Percentiles rank a stretch among this genome's conserved stretches.
Evolutionary conservation across 2,329 filamentous ascomycete genomes (phyloP).

Genomic region (Nigrospora osmanthi): DNA sequence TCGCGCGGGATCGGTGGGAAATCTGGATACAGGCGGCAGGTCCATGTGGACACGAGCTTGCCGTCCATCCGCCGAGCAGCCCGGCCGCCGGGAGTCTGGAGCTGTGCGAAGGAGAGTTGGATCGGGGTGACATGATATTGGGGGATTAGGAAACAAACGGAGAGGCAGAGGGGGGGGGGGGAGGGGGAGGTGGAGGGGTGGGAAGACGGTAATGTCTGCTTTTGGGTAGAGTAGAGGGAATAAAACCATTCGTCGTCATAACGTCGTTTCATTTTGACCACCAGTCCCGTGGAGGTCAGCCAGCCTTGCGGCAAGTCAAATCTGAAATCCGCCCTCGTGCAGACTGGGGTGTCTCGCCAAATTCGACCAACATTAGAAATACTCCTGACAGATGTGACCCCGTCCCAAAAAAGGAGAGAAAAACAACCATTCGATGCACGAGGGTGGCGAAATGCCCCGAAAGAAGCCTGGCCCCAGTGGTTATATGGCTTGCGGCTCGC

Average conservation of each 20-base stretch:
- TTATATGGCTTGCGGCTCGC: background rate
- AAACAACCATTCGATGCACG: conserved; percentile 3
- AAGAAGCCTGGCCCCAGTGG: background rate
- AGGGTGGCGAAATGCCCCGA: background rate
- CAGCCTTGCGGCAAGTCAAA: conserved; percentile 58
- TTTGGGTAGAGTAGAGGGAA: conserved; percentile 11
- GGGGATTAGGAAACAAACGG: conserved; percentile 18
- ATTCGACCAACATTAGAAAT: conserved; percentile 39
- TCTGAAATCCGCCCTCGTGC: conserved; percentile 41
- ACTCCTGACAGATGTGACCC: conserved; percentile 22
- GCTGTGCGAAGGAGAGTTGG: conserved; percentile 13
- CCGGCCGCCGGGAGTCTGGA: background rate
- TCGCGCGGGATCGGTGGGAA: conserved; percentile 1
- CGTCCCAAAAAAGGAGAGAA: no score
- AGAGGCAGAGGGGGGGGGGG: conserved; percentile 3
- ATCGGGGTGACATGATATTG: conserved; percentile 7
- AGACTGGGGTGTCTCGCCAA: conserved; percentile 35
- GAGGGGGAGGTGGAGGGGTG: conserved; percentile 11
- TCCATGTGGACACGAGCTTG: conserved; percentile 1
- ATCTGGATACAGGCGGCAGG: conserved; percentile 1
- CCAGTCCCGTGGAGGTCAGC: conserved; percentile 30
- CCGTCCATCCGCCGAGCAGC: no score
- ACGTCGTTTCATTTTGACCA: conserved; percentile 36
- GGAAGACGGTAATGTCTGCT: conserved; percentile 14
- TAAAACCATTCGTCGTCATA: conserved; percentile 23